phyloP scores from a whole-genome alignment of 306 rosid genomes.

The Bauhinia variegata region DNA sequence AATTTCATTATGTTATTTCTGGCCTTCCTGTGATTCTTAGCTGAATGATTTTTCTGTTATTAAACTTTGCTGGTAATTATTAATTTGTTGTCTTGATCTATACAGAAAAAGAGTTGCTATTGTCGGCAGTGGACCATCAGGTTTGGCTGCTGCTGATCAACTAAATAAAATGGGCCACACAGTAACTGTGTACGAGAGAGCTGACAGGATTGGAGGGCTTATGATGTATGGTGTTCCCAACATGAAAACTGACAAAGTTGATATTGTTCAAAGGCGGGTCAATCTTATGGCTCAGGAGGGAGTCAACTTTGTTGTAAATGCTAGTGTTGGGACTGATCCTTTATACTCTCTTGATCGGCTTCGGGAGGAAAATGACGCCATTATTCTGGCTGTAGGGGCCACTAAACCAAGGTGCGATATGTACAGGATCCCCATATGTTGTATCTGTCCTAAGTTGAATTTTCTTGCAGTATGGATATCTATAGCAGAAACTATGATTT shows the following conservation, averaged over 20 bases:
- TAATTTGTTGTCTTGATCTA: constrained; percentile 20
- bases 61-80: neutral
- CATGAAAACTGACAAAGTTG: constrained; percentile 83
- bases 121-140: constrained; percentile 97
- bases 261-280: constrained; percentile 86
- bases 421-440: neutral
- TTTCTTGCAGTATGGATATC: neutral
- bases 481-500: neutral
- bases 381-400: constrained; percentile 88
- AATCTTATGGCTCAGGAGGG: constrained; percentile 93
- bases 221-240: constrained; percentile 99
- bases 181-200: constrained; percentile 54
- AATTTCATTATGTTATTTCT: constrained; percentile 16
- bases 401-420: constrained; percentile 86
- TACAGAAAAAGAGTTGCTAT: constrained; percentile 86
- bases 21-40: neutral
- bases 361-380: constrained; percentile 77
- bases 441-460: neutral
- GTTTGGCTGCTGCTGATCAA: constrained; percentile 99
- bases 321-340: constrained; percentile 81
- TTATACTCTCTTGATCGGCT: constrained; percentile 69
- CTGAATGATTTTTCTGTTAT: constrained; percentile 7
- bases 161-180: constrained; percentile 86
- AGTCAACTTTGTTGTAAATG: constrained; percentile 76
- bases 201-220: constrained; percentile 73